These are phyloP conservation scores for Gynandropsis gynandra DNA, from an alignment of 345 rosid genomes.

Conservation along the genomic window DNA sequence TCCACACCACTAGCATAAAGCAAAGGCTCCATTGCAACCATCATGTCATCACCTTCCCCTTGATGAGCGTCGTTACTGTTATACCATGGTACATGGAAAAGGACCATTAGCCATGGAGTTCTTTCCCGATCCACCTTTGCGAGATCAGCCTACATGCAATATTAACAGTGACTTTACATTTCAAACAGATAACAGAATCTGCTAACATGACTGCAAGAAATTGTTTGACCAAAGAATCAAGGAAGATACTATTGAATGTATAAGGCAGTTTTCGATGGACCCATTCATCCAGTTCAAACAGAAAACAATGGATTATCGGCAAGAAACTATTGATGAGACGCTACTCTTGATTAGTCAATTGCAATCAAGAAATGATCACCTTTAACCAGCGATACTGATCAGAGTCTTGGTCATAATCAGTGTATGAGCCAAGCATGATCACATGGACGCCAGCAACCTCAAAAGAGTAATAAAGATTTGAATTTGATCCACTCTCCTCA, in stretches of 20 bases:
- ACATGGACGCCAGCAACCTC: slow-evolving; percentile 79
- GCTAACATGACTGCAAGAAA: not conserved
- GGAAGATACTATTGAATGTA: not conserved
- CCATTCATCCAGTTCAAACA: not conserved
- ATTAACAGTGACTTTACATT: not conserved
- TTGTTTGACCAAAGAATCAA: not conserved
- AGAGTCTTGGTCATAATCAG: slow-evolving; percentile 56
- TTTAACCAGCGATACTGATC: slow-evolving; percentile 80
- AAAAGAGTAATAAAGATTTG: slow-evolving; percentile 90
- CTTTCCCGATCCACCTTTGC: slow-evolving; percentile 63
- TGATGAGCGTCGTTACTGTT: slow-evolving; percentile 84
- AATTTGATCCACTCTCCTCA: slow-evolving; percentile 78
- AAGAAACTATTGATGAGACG: not conserved
- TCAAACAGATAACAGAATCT: not conserved
- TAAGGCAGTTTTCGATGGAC: not conserved
- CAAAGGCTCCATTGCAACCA: slow-evolving; percentile 79
- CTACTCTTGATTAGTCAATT: not conserved
- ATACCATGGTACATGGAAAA: slow-evolving; percentile 92
- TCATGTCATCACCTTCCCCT: slow-evolving; percentile 76
- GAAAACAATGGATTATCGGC: too few relatives aligned
- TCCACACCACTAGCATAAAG: slow-evolving; percentile 75
- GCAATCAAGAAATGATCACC: slow-evolving; percentile 29
- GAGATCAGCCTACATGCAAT: slow-evolving; percentile 57
- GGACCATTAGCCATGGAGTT: slow-evolving; percentile 87
- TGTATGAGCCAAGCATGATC: slow-evolving; percentile 83